These are phyloP conservation scores for Neonectria coccinea DNA, from an alignment of 2,329 filamentous ascomycete genomes.

Conservation along the genomic window DNA sequence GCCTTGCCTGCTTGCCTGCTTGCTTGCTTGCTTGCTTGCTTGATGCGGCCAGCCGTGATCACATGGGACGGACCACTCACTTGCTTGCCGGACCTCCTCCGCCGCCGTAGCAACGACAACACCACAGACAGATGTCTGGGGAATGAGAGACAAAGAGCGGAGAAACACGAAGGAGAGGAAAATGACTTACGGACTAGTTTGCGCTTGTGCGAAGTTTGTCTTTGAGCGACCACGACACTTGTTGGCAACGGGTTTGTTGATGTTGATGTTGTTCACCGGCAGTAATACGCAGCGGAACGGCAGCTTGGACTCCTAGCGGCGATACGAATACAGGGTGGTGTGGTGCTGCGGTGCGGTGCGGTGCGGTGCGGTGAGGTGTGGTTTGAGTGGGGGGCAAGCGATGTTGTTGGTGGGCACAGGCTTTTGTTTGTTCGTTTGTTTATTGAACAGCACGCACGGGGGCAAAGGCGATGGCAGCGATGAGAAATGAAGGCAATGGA, in stretches of 20 bases:
- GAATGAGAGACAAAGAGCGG: conserved; percentile 7
- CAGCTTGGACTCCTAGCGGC: conserved; percentile 41
- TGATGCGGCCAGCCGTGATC: conserved; percentile 37
- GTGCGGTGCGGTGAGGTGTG: conserved; percentile 33
- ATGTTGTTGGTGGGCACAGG: conserved; percentile 18
- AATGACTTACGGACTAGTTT: conserved; percentile 10
- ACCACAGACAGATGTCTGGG: conserved; percentile 24
- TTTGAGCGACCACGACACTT: conserved; percentile 13
- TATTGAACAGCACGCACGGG: background rate
- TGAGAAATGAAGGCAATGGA: background rate
- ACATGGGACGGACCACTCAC: conserved; percentile 35
- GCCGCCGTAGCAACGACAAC: conserved; percentile 32
- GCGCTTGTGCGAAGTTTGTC: background rate
- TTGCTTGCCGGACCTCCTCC: conserved; percentile 37
- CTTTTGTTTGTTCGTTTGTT: conserved; percentile 5
- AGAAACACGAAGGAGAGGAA: background rate
- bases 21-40: conserved; percentile 28
- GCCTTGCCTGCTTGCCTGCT: conserved; percentile 9
- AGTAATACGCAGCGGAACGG: conserved; percentile 30
- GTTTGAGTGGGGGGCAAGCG: conserved; percentile 35
- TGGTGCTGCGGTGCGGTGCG: conserved; percentile 16
- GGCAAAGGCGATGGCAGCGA: background rate
- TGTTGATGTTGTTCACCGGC: conserved; percentile 36
- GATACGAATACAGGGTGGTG: conserved; percentile 28
- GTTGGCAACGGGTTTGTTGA: conserved; percentile 14